Base-by-base conservation (phyloP, 1,284 basidiomycete genomes). In the Fomes fomentarius region DNA sequence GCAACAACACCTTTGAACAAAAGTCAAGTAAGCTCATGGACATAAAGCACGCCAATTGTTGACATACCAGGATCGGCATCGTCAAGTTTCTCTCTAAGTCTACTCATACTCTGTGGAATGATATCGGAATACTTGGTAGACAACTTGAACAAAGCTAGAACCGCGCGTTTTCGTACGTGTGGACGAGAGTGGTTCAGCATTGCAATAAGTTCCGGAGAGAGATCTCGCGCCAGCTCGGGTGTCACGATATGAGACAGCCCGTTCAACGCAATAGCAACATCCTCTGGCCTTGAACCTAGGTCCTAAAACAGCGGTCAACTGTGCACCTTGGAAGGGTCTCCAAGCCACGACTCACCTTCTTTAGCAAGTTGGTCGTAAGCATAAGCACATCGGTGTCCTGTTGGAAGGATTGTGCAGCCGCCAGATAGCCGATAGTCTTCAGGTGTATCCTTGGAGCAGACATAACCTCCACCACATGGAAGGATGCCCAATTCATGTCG, bases 391-490 rank as follows among this genome's bases (percentile, higher is more conserved):
- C 96, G 0, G 96, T 98, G 57, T 97, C 93, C 60, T 93, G 85
- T 26, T 89, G 83, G 71, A 99, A 99, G 0, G 94, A 96, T 71
- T 97, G 93, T 0, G 85, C 81, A 1, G 97, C 96, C 1, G 93
- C 97, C 14, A 99, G 86, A 74, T 99, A 99, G 14, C 97, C 97
- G 40, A 98, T 89, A 37, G 88, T 88, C 79, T 99, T 99, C 63
- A 97, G 81, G 73, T 98, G 94, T 64, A 90, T 87, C 65, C 88
- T 88, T 2, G 91, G 78, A 2, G 93, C 95, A 26, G 94, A 96
- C 97, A 99, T 99, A 66, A 96, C 93, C 69, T 99, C 97, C 12
- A 99, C 89, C 53, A 99, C 91, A 71, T 97, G 89, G 69, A 98
- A 98, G 6, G 95, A 89, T 30, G 89, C 91, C 89, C 90, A 94